These are phyloP conservation scores for Populus deltoides DNA, from an alignment of 345 rosid genomes.

Conservation along the genomic window DNA sequence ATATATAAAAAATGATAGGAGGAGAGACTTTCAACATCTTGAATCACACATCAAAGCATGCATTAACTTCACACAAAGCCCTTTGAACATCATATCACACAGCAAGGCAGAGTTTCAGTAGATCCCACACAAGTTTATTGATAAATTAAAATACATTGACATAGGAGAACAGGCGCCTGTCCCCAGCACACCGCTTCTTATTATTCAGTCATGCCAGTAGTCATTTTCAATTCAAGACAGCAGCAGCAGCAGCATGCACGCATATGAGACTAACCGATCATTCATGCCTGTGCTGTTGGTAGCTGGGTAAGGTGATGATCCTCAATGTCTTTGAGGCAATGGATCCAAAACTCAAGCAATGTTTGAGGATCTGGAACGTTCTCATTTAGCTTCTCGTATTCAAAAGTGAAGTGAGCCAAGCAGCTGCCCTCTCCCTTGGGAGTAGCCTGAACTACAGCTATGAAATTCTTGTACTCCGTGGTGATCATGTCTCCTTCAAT, in stretches of 20 bases:
- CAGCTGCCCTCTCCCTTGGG: constrained; percentile 15
- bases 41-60: neutral
- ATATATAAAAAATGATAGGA: neutral
- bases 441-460: neutral
- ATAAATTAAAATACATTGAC: too few species aligned
- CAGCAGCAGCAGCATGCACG: too few species aligned
- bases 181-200: neutral
- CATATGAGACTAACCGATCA: neutral
- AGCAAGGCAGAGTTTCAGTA: neutral
- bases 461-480: constrained; percentile 33
- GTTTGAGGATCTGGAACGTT: constrained; percentile 15
- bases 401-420: neutral
- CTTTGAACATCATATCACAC: neutral
- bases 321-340: constrained; percentile 23
- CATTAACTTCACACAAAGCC: neutral
- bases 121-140: neutral
- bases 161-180: neutral
- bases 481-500: constrained; percentile 38
- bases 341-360: neutral
- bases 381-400: constrained; percentile 3
- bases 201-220: too few species aligned
- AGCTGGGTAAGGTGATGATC: constrained; percentile 2
- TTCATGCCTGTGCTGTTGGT: neutral
- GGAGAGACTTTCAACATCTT: neutral
- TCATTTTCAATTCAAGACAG: too few species aligned